Base-by-base conservation (phyloP, 768 basidiomycete species). In the Termitomyces sp. region DNA sequence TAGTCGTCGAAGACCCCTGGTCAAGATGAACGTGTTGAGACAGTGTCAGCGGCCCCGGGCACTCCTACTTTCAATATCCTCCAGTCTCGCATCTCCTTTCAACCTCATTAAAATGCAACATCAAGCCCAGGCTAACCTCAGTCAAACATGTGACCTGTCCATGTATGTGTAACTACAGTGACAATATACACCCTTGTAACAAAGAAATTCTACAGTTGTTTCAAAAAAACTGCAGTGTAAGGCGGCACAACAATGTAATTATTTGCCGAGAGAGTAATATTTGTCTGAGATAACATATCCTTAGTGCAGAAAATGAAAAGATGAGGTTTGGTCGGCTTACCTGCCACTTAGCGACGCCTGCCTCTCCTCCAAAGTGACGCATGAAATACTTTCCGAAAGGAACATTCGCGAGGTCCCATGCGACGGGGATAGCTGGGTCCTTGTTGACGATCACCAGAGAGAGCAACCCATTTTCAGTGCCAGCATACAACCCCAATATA, bases 291-390 rank as follows among this genome's bases (percentile, higher is more conserved):
- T 8, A n/a, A 21, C 16, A 11, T 3, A 21, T 29, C 47, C 12
- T 55, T 19, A 44, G 11, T 44, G 23, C 27, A n/a, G 23, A 40
- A 50, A 21, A 25, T 10, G 19, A 14, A 43, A 41, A 45, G 23
- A 45, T 4, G 43, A 47, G 37, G 17, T 5, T 12, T 50, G 31
- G 31, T 38, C 31, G 42, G 53, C 75, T 58, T 60, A 79, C 80
- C 77, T 83, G 80, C 75, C 75, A 83, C 69, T 82, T 82, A 16
- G 81, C 81, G 16, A 79, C 61, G 6, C 82, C 82, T 7, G 81
- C 76, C 23, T 64, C 71, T 48, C 81, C 82, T 60, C 82, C 82
- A 61, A 82, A 83, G 66, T 83, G 82, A n/a, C 81, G 75, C 25
- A 82, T 44, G 62, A 82, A 78, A 66, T 83, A 83, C 14, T 62